Evolutionary conservation across 495 filamentous ascomycete genomes (phyloP).

Genomic region (Monascus purpureus): DNA sequence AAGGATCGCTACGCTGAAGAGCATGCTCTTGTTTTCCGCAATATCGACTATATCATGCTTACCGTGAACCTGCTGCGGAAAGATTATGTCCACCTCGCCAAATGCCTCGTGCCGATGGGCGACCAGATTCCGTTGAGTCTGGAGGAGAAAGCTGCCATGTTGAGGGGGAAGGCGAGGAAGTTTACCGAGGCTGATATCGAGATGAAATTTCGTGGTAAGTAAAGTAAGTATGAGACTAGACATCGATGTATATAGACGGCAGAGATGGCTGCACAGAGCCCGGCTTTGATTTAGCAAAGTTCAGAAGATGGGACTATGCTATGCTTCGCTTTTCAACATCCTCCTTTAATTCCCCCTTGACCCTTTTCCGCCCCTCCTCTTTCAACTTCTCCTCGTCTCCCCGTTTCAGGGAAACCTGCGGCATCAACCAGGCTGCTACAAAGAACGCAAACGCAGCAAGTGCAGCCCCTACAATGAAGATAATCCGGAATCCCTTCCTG

Average conservation of each 20-base stretch:
- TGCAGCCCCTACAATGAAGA: conserved; percentile 34
- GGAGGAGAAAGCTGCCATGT: conserved; percentile 45
- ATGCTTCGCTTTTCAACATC: conserved; percentile 1
- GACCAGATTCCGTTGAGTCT: conserved; percentile 48
- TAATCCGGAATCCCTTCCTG: conserved; percentile 32
- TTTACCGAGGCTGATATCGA: conserved; percentile 46
- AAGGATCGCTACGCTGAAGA: conserved; percentile 45
- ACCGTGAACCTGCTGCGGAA: conserved; percentile 45
- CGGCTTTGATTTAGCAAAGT: no score
- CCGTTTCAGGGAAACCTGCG: conserved; percentile 27
- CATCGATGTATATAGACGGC: background rate
- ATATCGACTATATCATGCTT: conserved; percentile 59
- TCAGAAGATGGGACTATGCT: no score
- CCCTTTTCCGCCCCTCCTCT: conserved; percentile 24
- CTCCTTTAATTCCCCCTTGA: conserved; percentile 7
- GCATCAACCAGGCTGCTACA: conserved; percentile 30
- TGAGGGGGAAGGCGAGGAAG: conserved; percentile 43
- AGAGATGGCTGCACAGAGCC: no score
- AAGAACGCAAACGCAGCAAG: conserved; percentile 32
- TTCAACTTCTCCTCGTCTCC: conserved; percentile 34
- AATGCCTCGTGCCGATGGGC: conserved; percentile 53
- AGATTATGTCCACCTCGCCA: conserved; percentile 49
- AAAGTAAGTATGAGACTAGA: background rate
- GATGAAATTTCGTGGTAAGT: conserved; percentile 1
- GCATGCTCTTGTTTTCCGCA: conserved; percentile 52